These are phyloP conservation scores for Podospora pseudocomata DNA, from an alignment of 495 filamentous ascomycete species.

Conservation along the genomic window DNA sequence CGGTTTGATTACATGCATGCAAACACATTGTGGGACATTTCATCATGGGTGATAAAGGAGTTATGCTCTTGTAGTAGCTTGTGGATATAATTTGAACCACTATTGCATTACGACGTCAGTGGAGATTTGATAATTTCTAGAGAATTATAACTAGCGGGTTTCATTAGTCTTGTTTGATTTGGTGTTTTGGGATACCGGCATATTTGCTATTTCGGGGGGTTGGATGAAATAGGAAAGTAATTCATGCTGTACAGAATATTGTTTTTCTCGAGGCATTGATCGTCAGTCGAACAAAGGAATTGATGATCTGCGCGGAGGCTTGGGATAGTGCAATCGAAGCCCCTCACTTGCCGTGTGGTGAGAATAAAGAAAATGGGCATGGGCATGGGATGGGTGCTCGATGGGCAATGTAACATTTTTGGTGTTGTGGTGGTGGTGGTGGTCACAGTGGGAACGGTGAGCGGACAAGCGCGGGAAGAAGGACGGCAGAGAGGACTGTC, in stretches of 20 bases:
- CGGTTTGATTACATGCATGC: too few relatives aligned
- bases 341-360: background rate
- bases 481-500: too few relatives aligned
- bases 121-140: background rate
- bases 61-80: too few relatives aligned
- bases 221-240: background rate
- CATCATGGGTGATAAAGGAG: too few relatives aligned
- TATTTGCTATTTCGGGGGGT: background rate
- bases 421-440: background rate
- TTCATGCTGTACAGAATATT: background rate
- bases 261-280: too few relatives aligned
- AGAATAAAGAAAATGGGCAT: background rate
- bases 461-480: background rate
- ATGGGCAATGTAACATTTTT: background rate
- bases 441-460: background rate
- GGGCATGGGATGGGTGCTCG: background rate
- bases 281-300: background rate
- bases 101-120: background rate
- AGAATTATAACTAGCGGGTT: background rate
- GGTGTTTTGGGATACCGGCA: background rate
- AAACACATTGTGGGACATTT: too few relatives aligned
- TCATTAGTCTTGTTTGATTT: background rate
- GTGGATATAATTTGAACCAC: too few relatives aligned
- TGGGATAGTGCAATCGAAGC: background rate
- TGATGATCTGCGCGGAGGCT: background rate